A percentile compares a stretch with the other conserved stretches of the same genome.
These are phyloP conservation scores for Fraxinus greggii DNA, from an alignment of 305 asterid genomes.

Conservation along the genomic window DNA sequence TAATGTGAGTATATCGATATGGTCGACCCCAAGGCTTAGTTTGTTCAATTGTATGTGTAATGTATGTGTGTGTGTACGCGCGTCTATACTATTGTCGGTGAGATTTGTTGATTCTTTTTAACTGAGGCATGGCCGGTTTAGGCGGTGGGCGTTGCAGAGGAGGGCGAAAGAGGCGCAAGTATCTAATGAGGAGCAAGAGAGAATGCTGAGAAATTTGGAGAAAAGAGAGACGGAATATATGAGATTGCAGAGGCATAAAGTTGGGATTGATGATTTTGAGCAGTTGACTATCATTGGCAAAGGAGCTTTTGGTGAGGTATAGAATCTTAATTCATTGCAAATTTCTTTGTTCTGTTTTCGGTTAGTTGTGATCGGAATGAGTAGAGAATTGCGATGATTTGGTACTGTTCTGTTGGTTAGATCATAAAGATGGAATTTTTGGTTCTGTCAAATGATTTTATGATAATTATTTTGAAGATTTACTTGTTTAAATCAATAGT, in stretches of 20 bases:
- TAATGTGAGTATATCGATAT: background rate
- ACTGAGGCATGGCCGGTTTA: slow-evolving; percentile 18
- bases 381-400: background rate
- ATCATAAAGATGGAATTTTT: background rate
- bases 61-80: background rate
- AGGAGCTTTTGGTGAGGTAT: slow-evolving; percentile 94
- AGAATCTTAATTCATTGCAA: slow-evolving; percentile 4
- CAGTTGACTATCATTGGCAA: slow-evolving; percentile 82
- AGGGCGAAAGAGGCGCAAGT: slow-evolving; percentile 80
- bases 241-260: slow-evolving; percentile 97
- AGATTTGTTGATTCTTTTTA: background rate
- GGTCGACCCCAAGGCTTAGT: background rate
- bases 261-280: slow-evolving; percentile 94
- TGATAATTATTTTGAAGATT: background rate
- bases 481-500: background rate
- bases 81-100: background rate
- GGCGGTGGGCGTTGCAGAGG: slow-evolving; percentile 90
- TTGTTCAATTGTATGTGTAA: background rate
- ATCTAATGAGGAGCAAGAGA: slow-evolving; percentile 83
- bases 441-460: background rate
- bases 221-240: slow-evolving; percentile 87
- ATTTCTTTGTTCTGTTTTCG: background rate
- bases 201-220: slow-evolving; percentile 85
- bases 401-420: background rate
- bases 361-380: background rate